Evolutionary conservation across 1,284 basidiomycete species (phyloP), one percentile per base, ranked within the genome.

Genomic region (Sanghuangporus baumii): DNA sequence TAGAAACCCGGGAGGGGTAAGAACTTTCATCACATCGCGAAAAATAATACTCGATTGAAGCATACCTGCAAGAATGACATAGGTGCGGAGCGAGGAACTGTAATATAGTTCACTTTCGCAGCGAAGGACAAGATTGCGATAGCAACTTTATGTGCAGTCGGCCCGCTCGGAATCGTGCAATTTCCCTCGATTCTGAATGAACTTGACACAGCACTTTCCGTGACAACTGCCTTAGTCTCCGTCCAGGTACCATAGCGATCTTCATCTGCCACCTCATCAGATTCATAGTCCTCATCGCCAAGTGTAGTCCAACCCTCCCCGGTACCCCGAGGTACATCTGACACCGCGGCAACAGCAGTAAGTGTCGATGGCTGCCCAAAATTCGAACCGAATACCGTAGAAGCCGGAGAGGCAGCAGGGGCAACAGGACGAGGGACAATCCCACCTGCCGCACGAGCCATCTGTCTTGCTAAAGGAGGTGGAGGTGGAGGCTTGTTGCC

Each of bases 101-200:
- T 73, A 20, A 85, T 75, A 67, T 82, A 79, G 38, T 77, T 75
- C 43, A 84, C 72, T 38, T 74, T 74, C 1, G 78, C 74, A 18
- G 79, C 73, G 66, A 86, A 81, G 1, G 75, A 72, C 31, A 85
- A 71, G 2, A 78, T 68, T 0, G 82, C 79, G 57, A 86, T 73
- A 11, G 78, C 74, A 5, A 86, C 82, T 58, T 81, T 80, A 70
- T 87, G 84, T 34, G 77, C 75, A 3, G 75, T 69, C 0, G 79
- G 81, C 68, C 85, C 83, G 62, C 78, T 81, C 0, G 82, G 80
- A 59, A 86, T 79, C 18, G 75, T 78, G 0, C 78, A 77, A 7
- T 72, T 67, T 2, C 81, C 82, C 34, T 79, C 76, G 14, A 85
- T 81, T 37, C 74, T 70, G 63, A 80, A 85, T 0, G 80, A 77